Base-by-base conservation (phyloP, 1,284 basidiomycete species). In the Tilletia caries region DNA sequence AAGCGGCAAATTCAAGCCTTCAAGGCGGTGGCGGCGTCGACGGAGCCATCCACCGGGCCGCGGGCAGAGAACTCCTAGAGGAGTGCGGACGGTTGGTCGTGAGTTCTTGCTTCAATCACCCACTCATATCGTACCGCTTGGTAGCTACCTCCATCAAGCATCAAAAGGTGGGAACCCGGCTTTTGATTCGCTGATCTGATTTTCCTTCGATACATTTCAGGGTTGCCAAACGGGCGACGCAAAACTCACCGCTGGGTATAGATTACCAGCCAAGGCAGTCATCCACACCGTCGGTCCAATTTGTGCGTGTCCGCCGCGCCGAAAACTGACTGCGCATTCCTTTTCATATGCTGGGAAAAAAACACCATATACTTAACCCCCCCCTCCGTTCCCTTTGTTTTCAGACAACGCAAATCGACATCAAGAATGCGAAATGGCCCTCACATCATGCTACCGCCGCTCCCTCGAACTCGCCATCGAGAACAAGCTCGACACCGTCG, bases 11-110 rank as follows among this genome's bases (percentile, higher is more conserved):
- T 25, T 25, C 54, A 10, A 60, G 54, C 27, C 32, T 60, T 8
- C 5, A 6, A 32, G 54, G 54, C n/a, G 54, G 54, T 32, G 54
- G 54, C n/a, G 54, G 54, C 6, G 91, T 93, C 41, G 91, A 93
- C 79, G 92, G 92, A 2, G 91, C 91, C 1, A 93, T 95, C 64
- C 95, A 97, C 83, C 82, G 85, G 3, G 92, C 92, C 3, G 95
- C 95, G 2, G 94, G 95, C 1, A 86, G 84, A 0, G 85, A 87
- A 25, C 87, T 98, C 3, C 77, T 90, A 2, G 84, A 87, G 68
- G 93, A 94, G 87, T 95, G 91, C 88, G 78, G 77, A 23, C 48
- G 66, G 13, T 72, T 76, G 29, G 67, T 74, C 34, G 71, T 72
- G 25, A 34, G 70, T 66, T 8, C 13, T n/a, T n/a, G 5, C 3